phyloP scores from a whole-genome alignment of 2,329 filamentous ascomycete genomes.

The Fonsecaea pedrosoi region DNA sequence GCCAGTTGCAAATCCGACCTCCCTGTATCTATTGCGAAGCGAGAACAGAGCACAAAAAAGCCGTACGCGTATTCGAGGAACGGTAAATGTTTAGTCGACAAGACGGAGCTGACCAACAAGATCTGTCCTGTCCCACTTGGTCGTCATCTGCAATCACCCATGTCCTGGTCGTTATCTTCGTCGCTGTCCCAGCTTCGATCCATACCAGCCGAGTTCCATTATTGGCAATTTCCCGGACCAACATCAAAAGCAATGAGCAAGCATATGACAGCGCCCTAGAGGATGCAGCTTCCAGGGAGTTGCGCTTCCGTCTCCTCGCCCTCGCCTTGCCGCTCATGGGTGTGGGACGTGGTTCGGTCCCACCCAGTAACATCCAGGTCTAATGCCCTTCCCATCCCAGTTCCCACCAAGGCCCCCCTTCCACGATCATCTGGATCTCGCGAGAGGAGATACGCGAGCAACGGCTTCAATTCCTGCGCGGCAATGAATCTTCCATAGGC shows the following conservation, averaged over 20 bases:
- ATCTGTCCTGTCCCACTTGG: neutral
- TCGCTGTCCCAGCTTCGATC: constrained; percentile 64
- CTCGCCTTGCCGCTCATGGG: constrained; percentile 31
- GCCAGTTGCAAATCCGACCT: too few relatives aligned
- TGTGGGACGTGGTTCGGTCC: constrained; percentile 27
- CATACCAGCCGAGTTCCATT: constrained; percentile 75
- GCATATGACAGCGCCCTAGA: constrained; percentile 12
- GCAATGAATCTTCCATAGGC: constrained; percentile 42
- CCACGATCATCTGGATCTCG: constrained; percentile 37
- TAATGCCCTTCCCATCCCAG: constrained; percentile 20
- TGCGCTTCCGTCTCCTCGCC: constrained; percentile 23
- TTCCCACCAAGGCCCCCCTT: constrained; percentile 19
- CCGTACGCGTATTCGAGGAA: too few relatives aligned
- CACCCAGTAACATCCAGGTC: constrained; percentile 26
- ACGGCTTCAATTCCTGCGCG: constrained; percentile 40
- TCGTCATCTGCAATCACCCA: constrained; percentile 31
- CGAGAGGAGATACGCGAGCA: constrained; percentile 42
- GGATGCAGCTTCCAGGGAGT: constrained; percentile 11
- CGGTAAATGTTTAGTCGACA: too few relatives aligned
- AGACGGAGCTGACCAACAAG: too few relatives aligned
- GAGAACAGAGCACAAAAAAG: too few relatives aligned
- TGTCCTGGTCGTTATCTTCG: constrained; percentile 44
- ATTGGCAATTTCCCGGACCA: constrained; percentile 76
- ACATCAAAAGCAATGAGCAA: neutral
- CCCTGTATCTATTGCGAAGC: too few relatives aligned